Evolutionary conservation across 768 basidiomycete genomes (phyloP).

Genomic region (Heimioporus sp.): DNA sequence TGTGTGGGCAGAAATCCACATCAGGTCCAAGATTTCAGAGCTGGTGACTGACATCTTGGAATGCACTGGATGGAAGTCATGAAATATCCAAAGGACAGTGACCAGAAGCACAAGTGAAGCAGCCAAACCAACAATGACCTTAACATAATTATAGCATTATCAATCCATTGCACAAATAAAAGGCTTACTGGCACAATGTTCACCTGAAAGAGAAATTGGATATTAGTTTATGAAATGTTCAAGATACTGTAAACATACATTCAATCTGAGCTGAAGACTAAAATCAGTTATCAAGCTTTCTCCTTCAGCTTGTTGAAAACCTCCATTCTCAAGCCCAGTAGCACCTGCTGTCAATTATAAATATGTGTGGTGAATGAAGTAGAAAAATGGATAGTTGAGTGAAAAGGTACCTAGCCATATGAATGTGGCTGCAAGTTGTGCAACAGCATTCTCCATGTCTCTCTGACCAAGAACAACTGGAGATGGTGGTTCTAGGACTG

Average conservation of each 20-base stretch:
- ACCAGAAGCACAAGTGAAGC: not conserved
- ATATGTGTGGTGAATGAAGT: not conserved
- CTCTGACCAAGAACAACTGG: not conserved
- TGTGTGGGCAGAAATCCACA: constrained; percentile 2
- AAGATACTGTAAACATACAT: not conserved
- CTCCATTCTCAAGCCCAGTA: not conserved
- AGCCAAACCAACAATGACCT: not conserved
- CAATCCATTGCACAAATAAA: no score
- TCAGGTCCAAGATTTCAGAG: not conserved
- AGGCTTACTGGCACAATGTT: not conserved
- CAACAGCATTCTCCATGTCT: constrained; percentile 5
- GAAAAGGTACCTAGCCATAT: constrained; percentile 7
- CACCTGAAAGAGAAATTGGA: not conserved
- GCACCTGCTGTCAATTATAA: not conserved
- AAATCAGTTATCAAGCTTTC: not conserved
- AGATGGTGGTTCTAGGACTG: not conserved
- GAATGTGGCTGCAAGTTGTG: not conserved
- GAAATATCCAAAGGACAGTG: not conserved
- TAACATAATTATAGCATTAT: not conserved
- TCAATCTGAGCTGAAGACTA: not conserved
- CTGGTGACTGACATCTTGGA: not conserved
- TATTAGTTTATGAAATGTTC: no score
- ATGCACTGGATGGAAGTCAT: not conserved
- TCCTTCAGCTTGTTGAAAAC: not conserved
- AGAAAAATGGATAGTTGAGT: no score